Evolutionary conservation across 257 asterid species (phyloP), one percentile per base, ranked within the genome.

Genomic region (Prunella vulgaris): DNA sequence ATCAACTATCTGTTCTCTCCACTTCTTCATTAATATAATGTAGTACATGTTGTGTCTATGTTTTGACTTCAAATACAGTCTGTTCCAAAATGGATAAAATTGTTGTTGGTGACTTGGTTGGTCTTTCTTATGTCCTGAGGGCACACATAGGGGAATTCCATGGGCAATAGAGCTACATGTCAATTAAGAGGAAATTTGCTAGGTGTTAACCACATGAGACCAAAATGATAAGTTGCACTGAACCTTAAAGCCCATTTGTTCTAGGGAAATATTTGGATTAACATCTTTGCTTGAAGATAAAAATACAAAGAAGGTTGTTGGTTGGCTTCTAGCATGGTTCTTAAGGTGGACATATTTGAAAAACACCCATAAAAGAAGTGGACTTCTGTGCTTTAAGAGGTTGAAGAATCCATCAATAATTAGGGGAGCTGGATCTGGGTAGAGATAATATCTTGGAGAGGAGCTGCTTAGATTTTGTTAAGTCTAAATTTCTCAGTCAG

Each of bases 221-320:
- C 68, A 33, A 42, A 28, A 74, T 64, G 12, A 9, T 63, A 14
- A 24, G 25, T 49, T 32, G 40, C 24, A 22, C 6, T 38, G 21
- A n/a, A 64, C 28, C 21, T 21, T 66, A 17, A 25, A 48, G 20
- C n/a, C 1, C 24, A 15, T 21, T 25, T 65, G 61, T 25, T 48
- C n/a, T 66, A 13, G 15, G 54, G 27, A 35, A 30, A 68, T 22
- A 12, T 32, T 66, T 74, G 69, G 69, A 24, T 48, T 20, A 33
- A n/a, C 25, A 52, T 1, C 7, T 65, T 22, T 59, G 25, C 35
- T 57, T 49, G 24, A 74, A 46, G 8, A n/a, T 27, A n/a, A 52
- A 49, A 17, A 42, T 21, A 1, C 14, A 5, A n/a, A 7, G 53
- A 58, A 56, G 57, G 1, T 17, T 25, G 12, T 67, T 25, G 4